phyloP scores from a whole-genome alignment of 1,139 yeast genomes.

The Taphrina flavorubra region DNA sequence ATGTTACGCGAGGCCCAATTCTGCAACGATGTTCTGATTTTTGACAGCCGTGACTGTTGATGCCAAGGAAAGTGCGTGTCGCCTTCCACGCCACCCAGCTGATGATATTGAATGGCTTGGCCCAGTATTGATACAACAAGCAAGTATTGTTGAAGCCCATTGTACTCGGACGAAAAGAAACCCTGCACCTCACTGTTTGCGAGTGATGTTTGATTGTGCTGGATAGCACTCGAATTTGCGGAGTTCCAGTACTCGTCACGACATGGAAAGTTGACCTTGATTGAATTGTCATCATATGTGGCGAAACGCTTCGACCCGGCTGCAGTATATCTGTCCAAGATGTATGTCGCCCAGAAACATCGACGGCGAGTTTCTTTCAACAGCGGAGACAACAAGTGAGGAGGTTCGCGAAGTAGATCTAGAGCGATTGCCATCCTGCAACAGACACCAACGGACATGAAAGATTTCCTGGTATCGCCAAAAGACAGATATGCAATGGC shows the following conservation, averaged over 20 bases:
- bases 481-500: constrained; percentile 5
- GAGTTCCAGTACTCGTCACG: constrained; percentile 11
- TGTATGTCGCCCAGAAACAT: constrained; percentile 11
- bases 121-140: constrained; percentile 9
- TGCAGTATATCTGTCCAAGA: constrained; percentile 10
- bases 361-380: constrained; percentile 2
- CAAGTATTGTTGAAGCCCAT: constrained; percentile 1
- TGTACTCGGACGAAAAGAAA: constrained; percentile 10
- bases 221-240: background rate
- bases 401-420: constrained; percentile 2
- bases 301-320: constrained; percentile 9
- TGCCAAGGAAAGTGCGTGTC: constrained; percentile 15
- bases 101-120: constrained; percentile 19
- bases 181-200: constrained; percentile 17
- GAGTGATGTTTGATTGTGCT: constrained; percentile 10
- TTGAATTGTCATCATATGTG: constrained; percentile 6
- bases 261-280: constrained; percentile 13
- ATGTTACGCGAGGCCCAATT: constrained; percentile 14
- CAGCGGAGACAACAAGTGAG: background rate
- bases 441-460: constrained; percentile 14
- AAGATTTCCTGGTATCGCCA: constrained; percentile 11
- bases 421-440: constrained; percentile 11
- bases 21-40: constrained; percentile 6
- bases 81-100: constrained; percentile 17
- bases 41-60: constrained; percentile 19